Evolutionary conservation across 768 basidiomycete genomes (phyloP).

Genomic region (Macrolepiota albuminosa): DNA sequence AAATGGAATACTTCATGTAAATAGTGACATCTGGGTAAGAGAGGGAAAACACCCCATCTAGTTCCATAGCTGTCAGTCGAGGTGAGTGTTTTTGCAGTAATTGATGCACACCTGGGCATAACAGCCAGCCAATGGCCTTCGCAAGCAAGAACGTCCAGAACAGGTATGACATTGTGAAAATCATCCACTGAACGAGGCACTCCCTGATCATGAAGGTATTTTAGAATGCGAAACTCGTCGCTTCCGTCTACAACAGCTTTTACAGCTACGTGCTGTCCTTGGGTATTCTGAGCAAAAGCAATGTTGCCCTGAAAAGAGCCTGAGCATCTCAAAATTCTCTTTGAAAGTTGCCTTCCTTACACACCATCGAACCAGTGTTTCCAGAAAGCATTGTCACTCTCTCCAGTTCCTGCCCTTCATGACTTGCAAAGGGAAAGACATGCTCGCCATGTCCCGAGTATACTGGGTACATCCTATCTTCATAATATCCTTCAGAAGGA

Average conservation of each 20-base stretch:
- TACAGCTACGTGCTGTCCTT: not conserved
- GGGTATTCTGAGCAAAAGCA: too few species aligned
- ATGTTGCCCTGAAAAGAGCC: not conserved
- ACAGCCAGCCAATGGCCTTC: not conserved
- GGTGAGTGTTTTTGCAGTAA: not conserved
- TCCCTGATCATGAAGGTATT: not conserved
- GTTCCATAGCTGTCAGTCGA: not conserved
- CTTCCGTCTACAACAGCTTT: not conserved
- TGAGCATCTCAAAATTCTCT: too few species aligned
- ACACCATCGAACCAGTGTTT: not conserved
- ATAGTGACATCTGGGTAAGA: not conserved
- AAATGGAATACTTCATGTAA: too few species aligned
- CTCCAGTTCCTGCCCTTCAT: not conserved
- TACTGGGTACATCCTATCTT: not conserved
- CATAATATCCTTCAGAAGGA: not conserved
- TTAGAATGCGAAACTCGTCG: not conserved
- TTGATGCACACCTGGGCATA: constrained; percentile 21
- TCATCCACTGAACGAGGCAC: too few species aligned
- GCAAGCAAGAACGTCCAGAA: too few species aligned
- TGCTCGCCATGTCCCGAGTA: not conserved
- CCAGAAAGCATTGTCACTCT: not conserved
- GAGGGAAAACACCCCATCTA: not conserved
- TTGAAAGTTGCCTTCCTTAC: too few species aligned
- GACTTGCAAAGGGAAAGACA: constrained; percentile 2
- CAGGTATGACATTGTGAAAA: too few species aligned